These are phyloP conservation scores for Daphne laureola DNA, from an alignment of 441 rosid genomes.

Conservation along the genomic window DNA sequence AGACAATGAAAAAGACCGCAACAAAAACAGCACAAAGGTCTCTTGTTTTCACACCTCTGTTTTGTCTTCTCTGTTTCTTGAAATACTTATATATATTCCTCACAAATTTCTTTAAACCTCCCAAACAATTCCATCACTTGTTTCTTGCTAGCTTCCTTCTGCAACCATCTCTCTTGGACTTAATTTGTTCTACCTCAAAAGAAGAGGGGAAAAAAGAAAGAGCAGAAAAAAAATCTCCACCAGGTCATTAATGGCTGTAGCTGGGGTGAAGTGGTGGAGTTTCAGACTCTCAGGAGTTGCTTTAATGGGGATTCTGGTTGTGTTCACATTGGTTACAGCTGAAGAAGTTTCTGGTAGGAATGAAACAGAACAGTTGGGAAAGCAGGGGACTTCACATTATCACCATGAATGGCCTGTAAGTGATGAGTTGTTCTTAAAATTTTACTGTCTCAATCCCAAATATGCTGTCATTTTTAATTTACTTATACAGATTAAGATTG, in stretches of 20 bases:
- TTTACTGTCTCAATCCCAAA: too few relatives aligned
- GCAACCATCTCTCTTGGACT: too few relatives aligned
- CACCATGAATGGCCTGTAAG: constrained; percentile 54
- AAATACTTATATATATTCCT: not conserved
- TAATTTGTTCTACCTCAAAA: too few relatives aligned
- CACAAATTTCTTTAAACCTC: not conserved
- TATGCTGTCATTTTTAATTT: too few relatives aligned
- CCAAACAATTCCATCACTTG: not conserved
- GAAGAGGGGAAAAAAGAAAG: too few relatives aligned
- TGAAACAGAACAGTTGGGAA: constrained; percentile 10
- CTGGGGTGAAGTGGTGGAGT: constrained; percentile 17
- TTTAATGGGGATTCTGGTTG: constrained; percentile 20
- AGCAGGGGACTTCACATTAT: constrained; percentile 26
- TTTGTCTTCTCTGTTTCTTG: not conserved
- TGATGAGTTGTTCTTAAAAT: constrained; percentile 1
- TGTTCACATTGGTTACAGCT: constrained; percentile 21
- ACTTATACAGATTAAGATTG: too few relatives aligned
- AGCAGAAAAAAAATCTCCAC: not conserved
- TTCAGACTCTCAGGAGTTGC: constrained; percentile 18
- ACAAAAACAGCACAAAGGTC: too few relatives aligned
- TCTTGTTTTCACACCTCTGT: not conserved
- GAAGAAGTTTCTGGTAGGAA: constrained; percentile 15
- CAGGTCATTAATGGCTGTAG: constrained; percentile 20
- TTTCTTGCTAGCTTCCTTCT: not conserved
- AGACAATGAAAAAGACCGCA: too few relatives aligned